phyloP scores from a whole-genome alignment of 306 rosid species.

The Elaeagnus macrophylla region DNA sequence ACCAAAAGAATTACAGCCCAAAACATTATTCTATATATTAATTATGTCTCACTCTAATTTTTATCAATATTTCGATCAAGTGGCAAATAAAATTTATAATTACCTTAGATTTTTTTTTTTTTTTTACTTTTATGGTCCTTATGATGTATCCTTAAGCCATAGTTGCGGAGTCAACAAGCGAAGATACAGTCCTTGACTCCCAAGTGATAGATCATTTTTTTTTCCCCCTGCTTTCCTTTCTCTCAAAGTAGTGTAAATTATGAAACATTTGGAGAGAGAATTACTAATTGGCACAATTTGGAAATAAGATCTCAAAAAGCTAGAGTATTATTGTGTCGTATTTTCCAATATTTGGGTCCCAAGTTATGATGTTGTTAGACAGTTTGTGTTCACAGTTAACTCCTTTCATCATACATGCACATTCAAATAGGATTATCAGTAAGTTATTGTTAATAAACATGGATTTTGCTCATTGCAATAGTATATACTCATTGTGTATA shows the following conservation, averaged over 20 bases:
- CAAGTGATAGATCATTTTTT: too few relatives aligned
- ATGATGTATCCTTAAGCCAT: too few relatives aligned
- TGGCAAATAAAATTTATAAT: too few relatives aligned
- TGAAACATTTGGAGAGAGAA: constrained; percentile 28
- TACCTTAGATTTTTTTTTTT: too few relatives aligned
- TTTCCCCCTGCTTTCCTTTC: too few relatives aligned
- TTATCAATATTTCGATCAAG: neutral
- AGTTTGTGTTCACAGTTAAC: constrained; percentile 30
- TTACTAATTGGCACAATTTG: constrained; percentile 6
- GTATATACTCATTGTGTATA: too few relatives aligned
- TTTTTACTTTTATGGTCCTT: too few relatives aligned
- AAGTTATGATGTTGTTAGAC: constrained; percentile 30
- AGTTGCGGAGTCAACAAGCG: too few relatives aligned
- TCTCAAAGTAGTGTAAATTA: constrained; percentile 16
- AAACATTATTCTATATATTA: constrained; percentile 12
- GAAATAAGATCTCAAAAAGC: constrained; percentile 24
- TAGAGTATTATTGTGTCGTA: constrained; percentile 38
- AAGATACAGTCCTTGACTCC: constrained; percentile 7
- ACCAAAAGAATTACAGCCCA: constrained; percentile 24
- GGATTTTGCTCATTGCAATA: too few relatives aligned
- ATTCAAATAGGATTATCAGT: too few relatives aligned
- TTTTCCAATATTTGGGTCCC: constrained; percentile 27
- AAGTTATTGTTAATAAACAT: too few relatives aligned
- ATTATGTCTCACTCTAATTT: constrained; percentile 33
- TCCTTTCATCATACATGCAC: neutral